A percentile compares a stretch with the other conserved stretches of the same genome.
phyloP scores from a whole-genome alignment of 805 yeast genomes.

The Cyberlindnera xylosilytica region DNA sequence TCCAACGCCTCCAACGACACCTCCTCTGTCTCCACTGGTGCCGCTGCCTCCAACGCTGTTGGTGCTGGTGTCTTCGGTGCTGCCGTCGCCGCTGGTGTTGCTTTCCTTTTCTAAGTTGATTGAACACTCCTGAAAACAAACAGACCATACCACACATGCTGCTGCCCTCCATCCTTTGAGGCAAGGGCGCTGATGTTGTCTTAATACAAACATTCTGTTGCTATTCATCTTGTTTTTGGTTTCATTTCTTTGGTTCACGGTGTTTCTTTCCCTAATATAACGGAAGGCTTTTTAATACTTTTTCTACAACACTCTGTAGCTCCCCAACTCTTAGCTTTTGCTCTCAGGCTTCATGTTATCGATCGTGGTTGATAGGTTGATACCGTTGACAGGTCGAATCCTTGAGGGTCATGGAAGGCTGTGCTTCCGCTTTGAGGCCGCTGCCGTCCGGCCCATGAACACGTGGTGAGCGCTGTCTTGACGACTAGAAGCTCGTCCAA shows the following conservation, averaged over 20 bases:
- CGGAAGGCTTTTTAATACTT: constrained; percentile 1
- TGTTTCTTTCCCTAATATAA: constrained; percentile 6
- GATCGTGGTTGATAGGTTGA: too few relatives aligned
- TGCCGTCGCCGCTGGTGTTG: constrained; percentile 81
- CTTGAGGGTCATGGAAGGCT: too few relatives aligned
- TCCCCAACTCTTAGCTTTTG: too few relatives aligned
- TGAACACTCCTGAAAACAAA: constrained; percentile 14
- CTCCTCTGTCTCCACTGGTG: constrained; percentile 44
- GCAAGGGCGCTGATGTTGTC: constrained; percentile 7
- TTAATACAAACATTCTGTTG: constrained; percentile 18
- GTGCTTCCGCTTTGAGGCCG: too few relatives aligned
- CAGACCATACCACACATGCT: constrained; percentile 9
- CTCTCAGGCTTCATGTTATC: too few relatives aligned
- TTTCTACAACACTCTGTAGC: neutral
- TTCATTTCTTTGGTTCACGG: constrained; percentile 13
- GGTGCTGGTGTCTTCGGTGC: constrained; percentile 80
- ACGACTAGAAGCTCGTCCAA: too few relatives aligned
- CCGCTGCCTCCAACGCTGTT: constrained; percentile 51
- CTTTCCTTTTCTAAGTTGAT: constrained; percentile 41
- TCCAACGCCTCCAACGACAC: constrained; percentile 40
- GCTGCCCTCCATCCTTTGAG: constrained; percentile 2
- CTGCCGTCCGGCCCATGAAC: too few relatives aligned
- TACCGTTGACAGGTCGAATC: too few relatives aligned
- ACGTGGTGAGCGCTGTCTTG: too few relatives aligned
- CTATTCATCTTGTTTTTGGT: constrained; percentile 13